Percentiles rank a stretch among this genome's conserved stretches.
phyloP scores from a whole-genome alignment of 148 eudicot genomes.

The Polygonum maritimum region DNA sequence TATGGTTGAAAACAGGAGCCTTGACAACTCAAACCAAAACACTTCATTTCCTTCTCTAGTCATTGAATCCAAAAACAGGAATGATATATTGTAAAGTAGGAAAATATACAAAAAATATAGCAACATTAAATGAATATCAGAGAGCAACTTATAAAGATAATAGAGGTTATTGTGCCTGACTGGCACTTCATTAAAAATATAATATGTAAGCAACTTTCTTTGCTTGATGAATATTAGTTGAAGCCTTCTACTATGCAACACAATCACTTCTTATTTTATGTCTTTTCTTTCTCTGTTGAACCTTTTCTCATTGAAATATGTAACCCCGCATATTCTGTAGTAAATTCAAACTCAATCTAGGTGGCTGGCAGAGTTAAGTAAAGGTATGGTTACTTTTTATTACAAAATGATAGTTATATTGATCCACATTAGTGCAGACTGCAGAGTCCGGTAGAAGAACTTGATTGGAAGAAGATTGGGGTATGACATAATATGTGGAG shows the following conservation, averaged over 20 bases:
- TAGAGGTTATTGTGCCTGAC: neutral
- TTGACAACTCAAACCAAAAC: too few species aligned
- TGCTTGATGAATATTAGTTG: neutral
- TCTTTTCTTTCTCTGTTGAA: neutral
- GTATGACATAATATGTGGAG: constrained; percentile 8
- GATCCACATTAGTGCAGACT: neutral
- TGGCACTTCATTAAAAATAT: neutral
- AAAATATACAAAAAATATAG: too few species aligned
- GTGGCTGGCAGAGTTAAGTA: neutral
- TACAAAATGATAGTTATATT: neutral
- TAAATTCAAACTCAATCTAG: neutral
- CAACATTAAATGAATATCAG: too few species aligned
- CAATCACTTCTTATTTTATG: neutral
- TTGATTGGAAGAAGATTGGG: constrained; percentile 2
- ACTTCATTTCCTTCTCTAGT: too few species aligned
- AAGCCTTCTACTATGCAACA: neutral
- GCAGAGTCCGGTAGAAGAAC: neutral
- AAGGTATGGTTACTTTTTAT: neutral
- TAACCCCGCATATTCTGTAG: neutral
- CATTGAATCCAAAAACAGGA: too few species aligned
- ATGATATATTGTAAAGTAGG: too few species aligned
- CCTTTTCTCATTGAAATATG: neutral
- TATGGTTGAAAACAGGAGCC: too few species aligned
- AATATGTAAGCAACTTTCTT: neutral
- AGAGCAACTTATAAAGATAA: neutral